Base-by-base conservation (phyloP, 768 basidiomycete species). In the Rhodotorula toruloides region DNA sequence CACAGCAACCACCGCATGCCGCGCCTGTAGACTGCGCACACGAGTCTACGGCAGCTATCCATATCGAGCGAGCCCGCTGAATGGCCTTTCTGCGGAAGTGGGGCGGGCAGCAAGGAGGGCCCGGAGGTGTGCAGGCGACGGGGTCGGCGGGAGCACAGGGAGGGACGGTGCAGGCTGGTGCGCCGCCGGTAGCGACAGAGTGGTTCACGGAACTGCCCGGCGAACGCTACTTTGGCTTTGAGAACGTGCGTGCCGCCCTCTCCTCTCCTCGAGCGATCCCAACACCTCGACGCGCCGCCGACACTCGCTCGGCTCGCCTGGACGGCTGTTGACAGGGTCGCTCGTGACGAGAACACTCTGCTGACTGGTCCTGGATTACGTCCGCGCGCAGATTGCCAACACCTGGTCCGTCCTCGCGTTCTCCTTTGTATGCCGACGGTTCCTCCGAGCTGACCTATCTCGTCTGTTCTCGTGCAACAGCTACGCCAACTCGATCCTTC, bases 401-500 rank as follows among this genome's bases (percentile, higher is more conserved):
- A 98, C 91, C 53, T 98, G 93, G 91, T 91, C 44, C 71, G 81
- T 74, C 22, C 37, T 44, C 32, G 25, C 61, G 47, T 29, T 39
- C 71, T 19, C 44, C 43, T 31, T 19, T 14, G 31, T 40, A 4
- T 52, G 48, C 34, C 40, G 39, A 36, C 40, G 46, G 19, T 25
- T 16, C 27, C 17, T 17, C 42, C n/a, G 2, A 4, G 27, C 60
- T 67, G 54, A 44, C 42, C 29, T 32, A 34, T 42, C 31, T 1
- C 25, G 44, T 17, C 36, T 43, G 43, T 27, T 39, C 16, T 37
- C 11, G n/a, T 9, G 8, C 13, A 16, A 16, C 52, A 68, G 92
- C 80, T 99, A 99, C 78, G 92, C 89, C 80, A 99, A 98, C 79
- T 96, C 94, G n/a, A 91, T 99, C 31, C 83, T 99, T 22, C 94